Evolutionary conservation across 352 stramenopile species (phyloP).

Genomic region (Phytophthora pseudosyringae): DNA sequence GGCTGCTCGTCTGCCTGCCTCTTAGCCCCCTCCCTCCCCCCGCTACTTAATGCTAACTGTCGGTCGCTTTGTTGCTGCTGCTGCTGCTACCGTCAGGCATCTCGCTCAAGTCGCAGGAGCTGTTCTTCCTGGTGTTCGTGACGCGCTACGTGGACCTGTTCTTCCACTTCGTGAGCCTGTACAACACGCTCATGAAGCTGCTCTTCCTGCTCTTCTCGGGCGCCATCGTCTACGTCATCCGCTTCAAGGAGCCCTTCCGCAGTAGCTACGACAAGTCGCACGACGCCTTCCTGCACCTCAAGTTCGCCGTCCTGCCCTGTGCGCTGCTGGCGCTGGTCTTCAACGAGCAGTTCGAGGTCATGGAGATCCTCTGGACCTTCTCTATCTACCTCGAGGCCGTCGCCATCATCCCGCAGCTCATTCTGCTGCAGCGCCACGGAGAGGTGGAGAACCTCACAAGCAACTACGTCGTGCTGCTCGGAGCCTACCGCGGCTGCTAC

Average conservation of each 20-base stretch:
- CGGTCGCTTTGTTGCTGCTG: not conserved
- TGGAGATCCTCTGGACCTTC: conserved; percentile 98
- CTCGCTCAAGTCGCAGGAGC: conserved; percentile 98
- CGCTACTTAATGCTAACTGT: not conserved
- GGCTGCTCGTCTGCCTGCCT: not conserved
- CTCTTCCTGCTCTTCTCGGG: conserved; percentile 97
- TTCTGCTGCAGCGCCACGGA: conserved; percentile 97
- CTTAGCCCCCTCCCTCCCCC: not conserved
- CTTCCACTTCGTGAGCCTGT: conserved; percentile 94
- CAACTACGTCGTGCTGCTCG: conserved; percentile 99
- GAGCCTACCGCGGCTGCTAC: conserved; percentile 98
- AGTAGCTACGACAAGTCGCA: conserved; percentile 99
- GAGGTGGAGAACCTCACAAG: conserved; percentile 99
- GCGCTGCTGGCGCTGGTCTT: conserved; percentile 96
- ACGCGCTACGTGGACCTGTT: conserved; percentile 99
- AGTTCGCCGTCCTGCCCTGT: conserved; percentile 97
- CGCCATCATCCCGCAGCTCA: conserved; percentile 99
- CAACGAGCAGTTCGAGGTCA: conserved; percentile 92
- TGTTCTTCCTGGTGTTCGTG: conserved; percentile 99
- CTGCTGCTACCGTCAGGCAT: conserved; percentile 77
- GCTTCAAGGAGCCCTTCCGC: conserved; percentile 95
- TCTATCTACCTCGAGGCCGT: conserved; percentile 99
- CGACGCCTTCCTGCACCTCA: conserved; percentile 98
- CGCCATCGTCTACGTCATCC: conserved; percentile 99
- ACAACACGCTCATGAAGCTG: conserved; percentile 99